Evolutionary conservation across 2,329 filamentous ascomycete species (phyloP), one percentile per base, ranked within the genome.

Genomic region (Polychaeton citri): DNA sequence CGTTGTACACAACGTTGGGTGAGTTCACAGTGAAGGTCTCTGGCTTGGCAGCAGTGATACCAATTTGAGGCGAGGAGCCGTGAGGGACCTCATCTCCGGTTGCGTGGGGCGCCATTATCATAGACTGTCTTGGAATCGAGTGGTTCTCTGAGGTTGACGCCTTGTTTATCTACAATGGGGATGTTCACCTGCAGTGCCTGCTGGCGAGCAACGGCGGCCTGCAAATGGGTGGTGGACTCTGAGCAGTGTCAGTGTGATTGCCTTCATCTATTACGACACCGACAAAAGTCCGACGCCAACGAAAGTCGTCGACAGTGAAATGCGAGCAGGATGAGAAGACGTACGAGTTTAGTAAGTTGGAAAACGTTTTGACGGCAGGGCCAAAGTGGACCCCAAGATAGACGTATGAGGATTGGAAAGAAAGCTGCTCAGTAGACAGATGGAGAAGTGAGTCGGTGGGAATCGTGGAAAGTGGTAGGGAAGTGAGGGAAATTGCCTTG

Each of bases 291-390:
- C 13, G 30, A 3, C 4, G 30, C 13, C 13, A 5, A 9, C 5
- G 18, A 15, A 32, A 13, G 30, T 16, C 12, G 3, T 32, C 12
- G 21, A 8, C 8, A 26, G 8, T 13, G 13, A 26, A 26, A 26
- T 8, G 21, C 8, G 21, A 26, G 21, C 21, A 8, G 21, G 8
- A 32, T 4, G 18, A 16, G 30, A 33, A 33, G 26, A 68, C 85
- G 63, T 74, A 94, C 87, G 86, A 94, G 76, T 90, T 90, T 53
- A 95, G 80, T 55, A 92, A 81, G 69, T 93, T 95, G 72, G 86
- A 88, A 80, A 94, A 95, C 87, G 85, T 94, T 69, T 83, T 94
- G 84, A 74, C 80, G 79, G 69, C 72, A 60, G 58, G 59, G 55
- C 13, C 12, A 15, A 26, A 13, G 32, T 28, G 20, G 32, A 32